Base-by-base conservation (phyloP, 2,329 filamentous ascomycete genomes). In the Juglanconis sp. region DNA sequence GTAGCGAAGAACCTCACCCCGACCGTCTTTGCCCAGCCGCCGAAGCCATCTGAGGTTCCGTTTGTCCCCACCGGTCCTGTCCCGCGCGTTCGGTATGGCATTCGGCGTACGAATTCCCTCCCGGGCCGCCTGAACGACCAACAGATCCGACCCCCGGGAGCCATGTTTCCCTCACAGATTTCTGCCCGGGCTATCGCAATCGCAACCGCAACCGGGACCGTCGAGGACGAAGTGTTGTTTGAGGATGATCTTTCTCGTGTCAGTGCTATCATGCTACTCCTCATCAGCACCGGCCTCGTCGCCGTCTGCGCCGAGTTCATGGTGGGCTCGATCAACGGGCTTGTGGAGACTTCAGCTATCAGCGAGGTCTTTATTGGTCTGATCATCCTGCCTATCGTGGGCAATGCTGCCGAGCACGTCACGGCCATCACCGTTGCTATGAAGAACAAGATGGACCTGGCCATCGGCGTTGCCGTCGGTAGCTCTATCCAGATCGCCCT, bases 381-480 rank as follows among this genome's bases (percentile, higher is more conserved):
- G 10, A 92, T 94, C 67, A 85, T 94, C 56, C 77, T 94, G 4
- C 90, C 90, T 8, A 92, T 93, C 67, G 90, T 92, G n/a, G 89
- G 90, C 44, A 93, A 93, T 68, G 90, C 90, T 2, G 90, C 89
- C 13, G 90, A 93, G 75, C 90, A 93, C 77, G 88, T 90, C 24
- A 92, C 90, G 0, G 90, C 90, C 6, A 89, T 93, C 57, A 90
- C 86, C 0, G 90, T 93, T 1, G 90, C 90, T 6, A 82, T 87
- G 67, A 92, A 92, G 79, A 91, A 92, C 74, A 93, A 93, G 75
- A 92, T 92, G 88, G 90, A 93, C 69, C 77, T 93, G 8, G 87
- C 90, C 3, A 92, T 93, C 64, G 90, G 89, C 69, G 89, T 93
- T 10, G 90, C 89, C 11, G 87, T 93, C 38, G 90, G 90, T 34